These are phyloP conservation scores for Coemansia sp. DNA, from an alignment of 192 early-diverging fungal species.

Conservation along the genomic window DNA sequence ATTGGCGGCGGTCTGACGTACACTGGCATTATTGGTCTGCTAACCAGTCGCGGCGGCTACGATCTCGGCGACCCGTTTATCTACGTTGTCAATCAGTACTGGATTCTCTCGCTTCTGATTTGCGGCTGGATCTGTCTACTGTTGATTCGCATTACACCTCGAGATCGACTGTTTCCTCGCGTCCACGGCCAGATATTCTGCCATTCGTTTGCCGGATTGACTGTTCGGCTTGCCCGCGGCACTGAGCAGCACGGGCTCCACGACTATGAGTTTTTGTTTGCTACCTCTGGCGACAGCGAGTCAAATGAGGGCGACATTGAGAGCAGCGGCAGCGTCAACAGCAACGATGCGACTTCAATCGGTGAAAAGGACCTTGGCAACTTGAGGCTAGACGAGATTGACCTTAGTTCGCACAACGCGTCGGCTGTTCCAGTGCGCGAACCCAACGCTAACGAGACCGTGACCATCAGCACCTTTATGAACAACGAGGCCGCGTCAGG, in stretches of 20 bases:
- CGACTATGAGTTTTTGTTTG: constrained; percentile 38
- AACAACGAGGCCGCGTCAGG: constrained; percentile 3
- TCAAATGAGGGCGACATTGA: constrained; percentile 1
- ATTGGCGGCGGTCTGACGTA: constrained; percentile 70
- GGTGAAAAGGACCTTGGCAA: neutral
- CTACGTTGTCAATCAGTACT: constrained; percentile 62
- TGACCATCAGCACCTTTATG: constrained; percentile 9
- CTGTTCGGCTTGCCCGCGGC: constrained; percentile 51
- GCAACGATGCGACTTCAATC: neutral
- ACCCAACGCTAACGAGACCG: neutral
- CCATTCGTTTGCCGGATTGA: constrained; percentile 51
- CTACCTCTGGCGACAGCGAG: neutral
- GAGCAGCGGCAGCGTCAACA: neutral
- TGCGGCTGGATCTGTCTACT: constrained; percentile 57
- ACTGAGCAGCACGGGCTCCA: constrained; percentile 37
- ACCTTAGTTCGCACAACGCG: neutral
- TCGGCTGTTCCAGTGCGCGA: neutral
- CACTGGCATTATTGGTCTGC: constrained; percentile 57
- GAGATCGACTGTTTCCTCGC: constrained; percentile 64
- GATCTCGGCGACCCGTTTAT: constrained; percentile 53
- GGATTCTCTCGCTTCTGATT: constrained; percentile 61
- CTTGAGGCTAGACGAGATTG: neutral
- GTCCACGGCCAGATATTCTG: constrained; percentile 60
- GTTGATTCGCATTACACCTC: constrained; percentile 58
- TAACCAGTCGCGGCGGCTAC: constrained; percentile 36